A percentile compares a stretch with the other conserved stretches of the same genome.
These are phyloP conservation scores for Arthrinium phaeospermum DNA, from an alignment of 2,329 filamentous ascomycete genomes.

Conservation along the genomic window DNA sequence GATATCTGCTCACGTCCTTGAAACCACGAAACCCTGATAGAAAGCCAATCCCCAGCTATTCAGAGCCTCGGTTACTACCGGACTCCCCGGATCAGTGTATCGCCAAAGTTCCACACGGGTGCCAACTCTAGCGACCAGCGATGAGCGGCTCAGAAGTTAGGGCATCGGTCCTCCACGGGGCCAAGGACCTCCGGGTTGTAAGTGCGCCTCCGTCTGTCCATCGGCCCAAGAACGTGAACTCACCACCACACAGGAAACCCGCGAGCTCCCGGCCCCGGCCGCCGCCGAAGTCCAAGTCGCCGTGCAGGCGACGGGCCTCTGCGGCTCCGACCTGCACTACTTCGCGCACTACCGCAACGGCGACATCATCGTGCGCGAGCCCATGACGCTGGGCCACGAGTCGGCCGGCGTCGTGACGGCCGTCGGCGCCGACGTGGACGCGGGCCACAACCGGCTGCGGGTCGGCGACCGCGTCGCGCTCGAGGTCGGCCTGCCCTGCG, in stretches of 20 bases:
- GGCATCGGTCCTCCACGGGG: constrained; percentile 61
- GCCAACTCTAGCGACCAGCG: background rate
- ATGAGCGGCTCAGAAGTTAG: constrained; percentile 42
- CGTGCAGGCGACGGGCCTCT: constrained; percentile 67
- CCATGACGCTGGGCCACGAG: constrained; percentile 68
- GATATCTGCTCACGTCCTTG: background rate
- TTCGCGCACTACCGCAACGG: constrained; percentile 71
- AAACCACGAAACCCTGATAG: background rate
- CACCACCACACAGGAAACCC: constrained; percentile 52
- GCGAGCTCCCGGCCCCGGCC: constrained; percentile 58
- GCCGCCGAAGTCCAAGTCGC: constrained; percentile 65
- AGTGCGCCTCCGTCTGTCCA: constrained; percentile 28
- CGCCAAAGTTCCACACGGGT: background rate
- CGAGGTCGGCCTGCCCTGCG: constrained; percentile 62
- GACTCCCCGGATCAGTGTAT: background rate
- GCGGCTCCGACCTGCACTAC: constrained; percentile 72
- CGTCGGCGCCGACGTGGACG: constrained; percentile 62
- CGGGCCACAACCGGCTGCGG: constrained; percentile 45
- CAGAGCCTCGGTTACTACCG: background rate
- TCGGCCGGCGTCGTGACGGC: constrained; percentile 69
- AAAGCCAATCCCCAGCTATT: background rate
- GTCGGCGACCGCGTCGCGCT: constrained; percentile 73
- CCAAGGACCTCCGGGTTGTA: constrained; percentile 57
- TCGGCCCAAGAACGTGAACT: background rate
- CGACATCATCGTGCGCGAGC: constrained; percentile 63